Conservation (phyloP, 805 yeast species). For the Myxozyma udenii region DNA sequence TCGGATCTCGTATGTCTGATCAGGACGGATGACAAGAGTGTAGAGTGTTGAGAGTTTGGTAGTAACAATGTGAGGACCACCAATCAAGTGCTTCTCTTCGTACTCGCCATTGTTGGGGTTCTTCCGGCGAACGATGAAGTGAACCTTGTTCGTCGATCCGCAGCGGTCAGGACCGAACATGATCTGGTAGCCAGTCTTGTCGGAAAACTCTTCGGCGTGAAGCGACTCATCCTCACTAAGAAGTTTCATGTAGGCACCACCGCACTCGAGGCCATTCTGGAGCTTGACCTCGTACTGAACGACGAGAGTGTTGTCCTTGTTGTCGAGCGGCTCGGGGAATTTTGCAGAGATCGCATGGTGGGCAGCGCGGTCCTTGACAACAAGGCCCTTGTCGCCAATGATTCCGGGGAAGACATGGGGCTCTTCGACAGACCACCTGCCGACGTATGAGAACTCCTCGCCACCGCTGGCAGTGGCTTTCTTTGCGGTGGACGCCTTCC, state of each 20-base stretch:
- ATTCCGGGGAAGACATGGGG: slow-evolving; percentile 57
- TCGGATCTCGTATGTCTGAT: slow-evolving; percentile 73
- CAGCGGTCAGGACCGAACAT: slow-evolving; percentile 96
- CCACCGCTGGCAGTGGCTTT: slow-evolving; percentile 42
- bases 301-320: slow-evolving; percentile 64
- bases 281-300: slow-evolving; percentile 85
- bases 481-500: slow-evolving; percentile 58
- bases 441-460: slow-evolving; percentile 59
- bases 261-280: slow-evolving; percentile 76
- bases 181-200: slow-evolving; percentile 70
- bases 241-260: slow-evolving; percentile 85
- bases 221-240: slow-evolving; percentile 46
- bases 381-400: slow-evolving; percentile 68
- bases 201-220: slow-evolving; percentile 51
- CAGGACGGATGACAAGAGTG: slow-evolving; percentile 67
- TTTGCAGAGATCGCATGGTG: slow-evolving; percentile 75
- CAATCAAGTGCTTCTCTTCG: slow-evolving; percentile 65
- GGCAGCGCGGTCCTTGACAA: slow-evolving; percentile 69
- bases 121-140: slow-evolving; percentile 63
- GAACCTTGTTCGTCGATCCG: slow-evolving; percentile 75
- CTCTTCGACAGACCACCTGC: slow-evolving; percentile 75
- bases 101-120: slow-evolving; percentile 53
- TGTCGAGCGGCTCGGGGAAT: slow-evolving; percentile 57
- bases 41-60: slow-evolving; percentile 60
- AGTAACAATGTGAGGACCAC: slow-evolving; percentile 64